phyloP scores from a whole-genome alignment of 306 rosid genomes.

The Sicyos edulis region DNA sequence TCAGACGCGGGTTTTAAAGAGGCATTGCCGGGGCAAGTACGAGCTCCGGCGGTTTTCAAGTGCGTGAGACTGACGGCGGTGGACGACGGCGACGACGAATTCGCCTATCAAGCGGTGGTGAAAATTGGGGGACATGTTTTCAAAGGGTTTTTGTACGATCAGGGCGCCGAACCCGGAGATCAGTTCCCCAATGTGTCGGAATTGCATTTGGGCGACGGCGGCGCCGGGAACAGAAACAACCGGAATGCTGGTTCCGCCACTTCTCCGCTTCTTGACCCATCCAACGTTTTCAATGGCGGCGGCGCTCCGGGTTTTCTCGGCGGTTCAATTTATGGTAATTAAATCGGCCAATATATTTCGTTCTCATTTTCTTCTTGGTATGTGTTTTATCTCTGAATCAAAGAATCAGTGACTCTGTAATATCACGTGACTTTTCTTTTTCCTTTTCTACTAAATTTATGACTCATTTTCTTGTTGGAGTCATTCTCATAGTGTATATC shows the following conservation, averaged over 20 bases:
- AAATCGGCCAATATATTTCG: no score
- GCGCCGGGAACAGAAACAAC: neutral
- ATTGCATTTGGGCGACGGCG: constrained; percentile 8
- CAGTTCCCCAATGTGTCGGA: neutral
- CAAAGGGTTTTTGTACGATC: constrained; percentile 9
- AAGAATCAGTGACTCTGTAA: no score
- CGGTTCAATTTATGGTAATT: no score
- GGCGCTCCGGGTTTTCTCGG: no score
- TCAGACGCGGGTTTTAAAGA: neutral
- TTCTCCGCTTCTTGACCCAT: no score
- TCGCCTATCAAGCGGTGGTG: constrained; percentile 10
- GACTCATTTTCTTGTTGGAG: no score
- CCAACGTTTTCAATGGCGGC: no score
- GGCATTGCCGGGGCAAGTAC: constrained; percentile 1
- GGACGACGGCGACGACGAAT: constrained; percentile 2
- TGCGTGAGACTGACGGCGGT: constrained; percentile 9
- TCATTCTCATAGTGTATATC: no score
- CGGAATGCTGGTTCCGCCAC: neutral
- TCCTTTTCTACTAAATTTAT: no score
- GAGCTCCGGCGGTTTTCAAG: constrained; percentile 19
- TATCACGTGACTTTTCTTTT: no score
- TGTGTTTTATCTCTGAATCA: no score
- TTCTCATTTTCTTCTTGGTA: no score
- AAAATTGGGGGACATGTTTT: constrained; percentile 15
- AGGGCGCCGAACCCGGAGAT: constrained; percentile 8